Evolutionary conservation across 1,139 yeast species (phyloP).

Genomic region (Casaregolazyma suthepensis): DNA sequence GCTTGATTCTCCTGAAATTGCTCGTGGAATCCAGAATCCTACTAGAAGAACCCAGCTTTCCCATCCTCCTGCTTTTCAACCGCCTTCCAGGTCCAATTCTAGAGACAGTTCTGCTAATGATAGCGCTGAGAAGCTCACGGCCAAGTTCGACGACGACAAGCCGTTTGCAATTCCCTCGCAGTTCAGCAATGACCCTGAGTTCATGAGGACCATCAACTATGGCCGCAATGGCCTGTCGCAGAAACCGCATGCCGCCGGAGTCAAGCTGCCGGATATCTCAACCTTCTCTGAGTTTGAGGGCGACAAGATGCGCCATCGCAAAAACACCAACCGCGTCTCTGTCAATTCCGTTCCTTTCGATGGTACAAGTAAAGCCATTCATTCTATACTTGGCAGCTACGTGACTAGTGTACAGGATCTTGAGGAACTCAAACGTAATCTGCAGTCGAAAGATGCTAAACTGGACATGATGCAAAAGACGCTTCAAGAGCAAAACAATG

Average conservation of each 20-base stretch:
- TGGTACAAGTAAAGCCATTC: slow-evolving; percentile 25
- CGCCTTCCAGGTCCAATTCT: background rate
- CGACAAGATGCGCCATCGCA: slow-evolving; percentile 12
- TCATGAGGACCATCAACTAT: slow-evolving; percentile 5
- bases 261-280: slow-evolving; percentile 23
- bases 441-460: slow-evolving; percentile 11
- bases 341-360: slow-evolving; percentile 26
- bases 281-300: slow-evolving; percentile 22
- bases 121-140: slow-evolving; percentile 6
- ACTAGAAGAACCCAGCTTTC: slow-evolving; percentile 1
- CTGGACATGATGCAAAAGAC: slow-evolving; percentile 18
- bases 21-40: slow-evolving; percentile 2
- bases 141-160: background rate
- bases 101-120: slow-evolving; percentile 2
- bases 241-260: slow-evolving; percentile 1
- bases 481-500: slow-evolving; percentile 10
- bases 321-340: slow-evolving; percentile 16
- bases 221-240: background rate
- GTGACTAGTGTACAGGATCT: slow-evolving; percentile 22
- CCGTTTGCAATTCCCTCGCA: slow-evolving; percentile 10
- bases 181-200: slow-evolving; percentile 8
- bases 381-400: slow-evolving; percentile 24
- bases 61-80: background rate
- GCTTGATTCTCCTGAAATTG: slow-evolving; percentile 6
- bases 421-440: slow-evolving; percentile 17